Conservation (phyloP, 1,139 yeast genomes). For the Candida tunisiensis region DNA sequence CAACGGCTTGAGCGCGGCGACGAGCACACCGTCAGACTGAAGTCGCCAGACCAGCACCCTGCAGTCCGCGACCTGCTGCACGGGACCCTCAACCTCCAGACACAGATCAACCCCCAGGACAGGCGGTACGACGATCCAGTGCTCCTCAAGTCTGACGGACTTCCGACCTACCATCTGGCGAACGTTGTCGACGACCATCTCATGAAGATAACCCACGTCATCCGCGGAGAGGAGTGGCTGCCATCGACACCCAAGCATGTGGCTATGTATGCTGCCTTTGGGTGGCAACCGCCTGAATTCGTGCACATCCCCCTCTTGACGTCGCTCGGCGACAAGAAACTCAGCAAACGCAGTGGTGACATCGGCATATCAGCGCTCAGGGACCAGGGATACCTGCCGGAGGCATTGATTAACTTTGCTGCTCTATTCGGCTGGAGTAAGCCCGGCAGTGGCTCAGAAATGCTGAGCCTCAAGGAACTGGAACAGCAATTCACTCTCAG, state of each 20-base stretch:
- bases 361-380: slow-evolving; percentile 24
- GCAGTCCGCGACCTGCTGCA: slow-evolving; percentile 56
- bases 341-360: slow-evolving; percentile 79
- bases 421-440: slow-evolving; percentile 87
- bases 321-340: slow-evolving; percentile 53
- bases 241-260: slow-evolving; percentile 92
- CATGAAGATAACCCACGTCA: slow-evolving; percentile 86
- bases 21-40: slow-evolving; percentile 17
- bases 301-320: slow-evolving; percentile 86
- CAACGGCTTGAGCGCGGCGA: slow-evolving; percentile 18
- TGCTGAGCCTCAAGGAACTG: slow-evolving; percentile 38
- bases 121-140: slow-evolving; percentile 81
- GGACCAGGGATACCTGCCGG: slow-evolving; percentile 54
- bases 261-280: slow-evolving; percentile 72
- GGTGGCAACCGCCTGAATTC: slow-evolving; percentile 69
- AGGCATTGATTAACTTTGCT: slow-evolving; percentile 72
- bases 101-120: slow-evolving; percentile 55
- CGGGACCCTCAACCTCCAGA: slow-evolving; percentile 60
- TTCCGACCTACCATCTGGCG: slow-evolving; percentile 95
- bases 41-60: slow-evolving; percentile 59
- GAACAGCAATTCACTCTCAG: slow-evolving; percentile 34
- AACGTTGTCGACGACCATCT: slow-evolving; percentile 88
- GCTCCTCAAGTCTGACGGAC: slow-evolving; percentile 73
- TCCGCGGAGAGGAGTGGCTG: slow-evolving; percentile 96
- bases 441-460: slow-evolving; percentile 40